Base-by-base conservation (phyloP, 805 yeast species). In the Yamadazyma scolyti region DNA sequence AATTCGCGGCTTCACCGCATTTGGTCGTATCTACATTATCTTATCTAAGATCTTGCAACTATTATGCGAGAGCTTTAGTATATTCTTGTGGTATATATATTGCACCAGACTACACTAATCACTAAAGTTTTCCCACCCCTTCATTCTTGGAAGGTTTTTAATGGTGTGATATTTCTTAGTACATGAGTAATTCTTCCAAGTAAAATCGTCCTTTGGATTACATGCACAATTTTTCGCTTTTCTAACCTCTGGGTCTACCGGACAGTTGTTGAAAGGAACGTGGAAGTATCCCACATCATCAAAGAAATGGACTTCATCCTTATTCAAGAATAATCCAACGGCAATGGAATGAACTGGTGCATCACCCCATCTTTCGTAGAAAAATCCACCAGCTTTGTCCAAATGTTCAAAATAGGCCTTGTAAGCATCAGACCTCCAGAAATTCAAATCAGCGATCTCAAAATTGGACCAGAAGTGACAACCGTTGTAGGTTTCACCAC, bases 381-480 rank as follows among this genome's bases (percentile, higher is more conserved):
- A 87, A 64, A 87, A 87, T n/a, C 95, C 95, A 55, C 96, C 95
- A 10, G 81, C 74, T 40, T 74, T 57, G 58, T 87, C 95, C 49
- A 87, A 71, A 46, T 70, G 64, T 12, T 83, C 82, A 47, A 87
- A 87, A 58, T 80, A 87, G 34, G 73, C 69, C 27, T 58, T 46
- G 53, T 87, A 87, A 6, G 85, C 85, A 31, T 79, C 75, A 12
- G 75, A 58, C 53, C 93, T 71, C 86, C 87, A 84, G 55, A 86
- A 74, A 33, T 74, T 71, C 56, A 85, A n/a, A n/a, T n/a, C n/a
- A n/a, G n/a, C n/a, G n/a, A n/a, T n/a, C n/a, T n/a, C n/a, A n/a
- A n/a, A n/a, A 63, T 87, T 87, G 16, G 94, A 82, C 95, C 95
- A 85, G 71, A 80, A 85, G 57, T 85, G 95, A 58, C 95, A 85